Percentiles rank a stretch among this genome's conserved stretches.
Conservation (phyloP, 352 stramenopile species). For the Globisporangium canariense region DNA sequence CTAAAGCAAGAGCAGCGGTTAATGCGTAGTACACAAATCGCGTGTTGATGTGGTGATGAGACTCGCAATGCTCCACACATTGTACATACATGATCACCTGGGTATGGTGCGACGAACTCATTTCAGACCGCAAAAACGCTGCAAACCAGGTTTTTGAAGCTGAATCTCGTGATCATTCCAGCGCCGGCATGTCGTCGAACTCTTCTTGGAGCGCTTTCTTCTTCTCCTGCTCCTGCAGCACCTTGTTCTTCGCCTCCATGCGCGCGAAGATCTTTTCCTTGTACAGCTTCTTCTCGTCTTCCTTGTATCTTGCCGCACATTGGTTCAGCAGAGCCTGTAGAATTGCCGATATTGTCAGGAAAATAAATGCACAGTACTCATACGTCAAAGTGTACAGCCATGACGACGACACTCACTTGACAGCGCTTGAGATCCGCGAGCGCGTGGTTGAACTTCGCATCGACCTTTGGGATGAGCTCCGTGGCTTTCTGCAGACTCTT, state of each 20-base stretch:
- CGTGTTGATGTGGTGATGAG: background rate
- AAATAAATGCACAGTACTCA: background rate
- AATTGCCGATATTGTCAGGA: background rate
- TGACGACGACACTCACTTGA: slow-evolving; percentile 28
- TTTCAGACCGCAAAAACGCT: background rate
- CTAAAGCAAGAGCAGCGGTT: background rate
- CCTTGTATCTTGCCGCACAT: slow-evolving; percentile 71
- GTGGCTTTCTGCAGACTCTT: slow-evolving; percentile 64
- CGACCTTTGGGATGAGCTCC: slow-evolving; percentile 37
- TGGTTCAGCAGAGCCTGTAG: slow-evolving; percentile 51
- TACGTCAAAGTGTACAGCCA: background rate
- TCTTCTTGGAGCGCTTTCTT: slow-evolving; percentile 59
- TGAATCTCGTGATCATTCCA: slow-evolving; percentile 36
- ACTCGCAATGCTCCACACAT: background rate
- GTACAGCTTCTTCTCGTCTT: slow-evolving; percentile 87
- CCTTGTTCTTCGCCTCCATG: slow-evolving; percentile 80
- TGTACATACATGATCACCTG: background rate
- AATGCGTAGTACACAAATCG: background rate
- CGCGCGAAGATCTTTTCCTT: slow-evolving; percentile 88
- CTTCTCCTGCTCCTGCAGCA: slow-evolving; percentile 64
- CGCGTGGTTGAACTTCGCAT: slow-evolving; percentile 55
- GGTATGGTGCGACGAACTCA: no score
- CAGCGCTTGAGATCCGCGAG: slow-evolving; percentile 66
- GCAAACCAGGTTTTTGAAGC: no score
- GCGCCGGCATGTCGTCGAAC: slow-evolving; percentile 81